phyloP scores from a whole-genome alignment of 352 stramenopile species.

The Phytophthora melonis region DNA sequence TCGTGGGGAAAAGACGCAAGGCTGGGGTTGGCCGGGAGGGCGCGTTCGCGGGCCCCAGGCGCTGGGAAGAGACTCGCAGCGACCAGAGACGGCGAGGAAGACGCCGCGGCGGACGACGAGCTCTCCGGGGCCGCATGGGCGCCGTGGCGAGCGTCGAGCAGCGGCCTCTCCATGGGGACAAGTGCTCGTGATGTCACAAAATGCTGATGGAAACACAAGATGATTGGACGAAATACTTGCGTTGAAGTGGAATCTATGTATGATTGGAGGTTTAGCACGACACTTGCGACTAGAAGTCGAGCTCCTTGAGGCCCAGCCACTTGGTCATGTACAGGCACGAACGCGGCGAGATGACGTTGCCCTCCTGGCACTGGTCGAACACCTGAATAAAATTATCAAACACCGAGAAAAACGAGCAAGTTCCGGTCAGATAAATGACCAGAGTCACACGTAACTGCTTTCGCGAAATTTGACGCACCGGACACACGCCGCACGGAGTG shows the following conservation, averaged over 20 bases:
- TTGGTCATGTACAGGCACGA: constrained; percentile 93
- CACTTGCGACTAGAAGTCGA: constrained; percentile 69
- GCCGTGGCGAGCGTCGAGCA: constrained; percentile 21
- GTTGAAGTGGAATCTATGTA: constrained; percentile 25
- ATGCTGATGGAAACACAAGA: background rate
- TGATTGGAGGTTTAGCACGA: background rate
- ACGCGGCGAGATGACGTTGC: constrained; percentile 91
- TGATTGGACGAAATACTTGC: constrained; percentile 30
- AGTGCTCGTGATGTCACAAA: background rate
- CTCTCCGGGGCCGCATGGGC: constrained; percentile 1
- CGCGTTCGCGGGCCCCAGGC: constrained; percentile 18
- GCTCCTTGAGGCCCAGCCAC: constrained; percentile 91
- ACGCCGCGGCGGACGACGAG: background rate
- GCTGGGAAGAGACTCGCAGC: constrained; percentile 20
- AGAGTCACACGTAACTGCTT: background rate
- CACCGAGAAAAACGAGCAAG: constrained; percentile 4
- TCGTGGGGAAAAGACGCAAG: constrained; percentile 37
- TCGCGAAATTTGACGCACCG: constrained; percentile 50
- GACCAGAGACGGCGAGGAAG: constrained; percentile 25
- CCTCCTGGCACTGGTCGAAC: constrained; percentile 92
- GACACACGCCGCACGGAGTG: constrained; percentile 90
- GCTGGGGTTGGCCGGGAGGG: constrained; percentile 21
- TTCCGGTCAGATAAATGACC: constrained; percentile 22
- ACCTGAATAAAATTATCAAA: constrained; percentile 50
- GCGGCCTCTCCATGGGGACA: constrained; percentile 33